These are phyloP conservation scores for Candida tunisiensis DNA, from an alignment of 1,139 yeast genomes.

Conservation along the genomic window DNA sequence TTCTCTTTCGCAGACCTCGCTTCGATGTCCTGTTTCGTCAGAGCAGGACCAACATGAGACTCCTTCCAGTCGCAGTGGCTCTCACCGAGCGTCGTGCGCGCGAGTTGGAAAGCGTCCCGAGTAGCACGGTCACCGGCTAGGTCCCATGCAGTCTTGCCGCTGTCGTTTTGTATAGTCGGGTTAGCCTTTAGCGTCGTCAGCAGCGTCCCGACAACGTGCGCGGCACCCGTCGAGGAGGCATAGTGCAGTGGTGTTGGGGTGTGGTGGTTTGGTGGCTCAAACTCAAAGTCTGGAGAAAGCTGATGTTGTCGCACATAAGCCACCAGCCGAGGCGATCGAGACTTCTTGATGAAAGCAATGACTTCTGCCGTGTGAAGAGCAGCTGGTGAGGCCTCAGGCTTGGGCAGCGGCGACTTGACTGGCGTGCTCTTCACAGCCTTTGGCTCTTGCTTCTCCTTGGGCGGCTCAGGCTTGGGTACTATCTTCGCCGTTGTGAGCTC, in stretches of 20 bases:
- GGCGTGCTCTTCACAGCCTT: conserved; percentile 9
- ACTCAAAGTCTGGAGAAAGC: conserved; percentile 30
- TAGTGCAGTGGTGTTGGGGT: conserved; percentile 70
- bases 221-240: conserved; percentile 53
- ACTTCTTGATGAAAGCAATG: conserved; percentile 42
- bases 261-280: conserved; percentile 40
- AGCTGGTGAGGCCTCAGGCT: conserved; percentile 5
- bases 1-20: conserved; percentile 17
- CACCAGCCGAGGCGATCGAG: conserved; percentile 62
- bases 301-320: conserved; percentile 44
- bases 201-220: conserved; percentile 51
- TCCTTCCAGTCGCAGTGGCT: conserved; percentile 46
- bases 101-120: conserved; percentile 45
- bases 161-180: conserved; percentile 37
- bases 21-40: conserved; percentile 47
- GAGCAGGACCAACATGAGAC: conserved; percentile 51
- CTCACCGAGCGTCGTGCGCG: conserved; percentile 56
- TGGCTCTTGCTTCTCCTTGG: too few species aligned
- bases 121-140: conserved; percentile 28
- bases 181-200: conserved; percentile 53
- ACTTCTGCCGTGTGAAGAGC: conserved; percentile 44
- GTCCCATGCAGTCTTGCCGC: conserved; percentile 53
- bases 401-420: conserved; percentile 1
- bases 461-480: conserved; percentile 31
- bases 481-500: conserved; percentile 46